phyloP scores from a whole-genome alignment of 257 asterid genomes.

The Fraxinus quadrangulata region DNA sequence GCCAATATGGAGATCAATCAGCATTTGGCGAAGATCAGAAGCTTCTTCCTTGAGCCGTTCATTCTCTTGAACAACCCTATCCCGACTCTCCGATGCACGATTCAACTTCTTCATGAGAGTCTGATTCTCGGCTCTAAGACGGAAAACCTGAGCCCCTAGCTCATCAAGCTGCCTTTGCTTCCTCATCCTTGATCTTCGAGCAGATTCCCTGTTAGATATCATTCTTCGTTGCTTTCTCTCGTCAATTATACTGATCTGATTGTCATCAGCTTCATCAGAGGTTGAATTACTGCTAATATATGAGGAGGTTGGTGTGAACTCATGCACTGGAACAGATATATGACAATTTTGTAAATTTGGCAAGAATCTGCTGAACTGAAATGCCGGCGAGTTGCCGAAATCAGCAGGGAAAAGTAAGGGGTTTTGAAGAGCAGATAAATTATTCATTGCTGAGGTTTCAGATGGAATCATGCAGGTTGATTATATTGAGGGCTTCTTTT shows the following conservation, averaged over 20 bases:
- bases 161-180: conserved; percentile 65
- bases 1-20: conserved; percentile 29
- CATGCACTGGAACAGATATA: conserved; percentile 5
- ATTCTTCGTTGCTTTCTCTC: conserved; percentile 54
- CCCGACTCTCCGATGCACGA: conserved; percentile 36
- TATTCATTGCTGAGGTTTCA: conserved; percentile 21
- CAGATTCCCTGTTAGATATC: conserved; percentile 67
- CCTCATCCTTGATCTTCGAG: conserved; percentile 66
- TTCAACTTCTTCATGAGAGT: conserved; percentile 39
- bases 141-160: conserved; percentile 45
- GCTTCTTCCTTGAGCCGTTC: conserved; percentile 44
- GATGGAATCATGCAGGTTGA: conserved; percentile 28
- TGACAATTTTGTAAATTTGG: not conserved
- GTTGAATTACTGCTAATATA: conserved; percentile 45
- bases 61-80: conserved; percentile 39
- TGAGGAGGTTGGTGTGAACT: conserved; percentile 16
- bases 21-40: conserved; percentile 30
- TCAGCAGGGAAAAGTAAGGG: conserved; percentile 23
- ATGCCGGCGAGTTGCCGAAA: not conserved
- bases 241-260: conserved; percentile 29
- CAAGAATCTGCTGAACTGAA: conserved; percentile 17
- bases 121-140: conserved; percentile 38
- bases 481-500: not conserved
- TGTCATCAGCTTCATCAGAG: conserved; percentile 56
- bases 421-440: conserved; percentile 10